phyloP scores from a whole-genome alignment of 1,284 basidiomycete genomes.

The Ustilago sp. region DNA sequence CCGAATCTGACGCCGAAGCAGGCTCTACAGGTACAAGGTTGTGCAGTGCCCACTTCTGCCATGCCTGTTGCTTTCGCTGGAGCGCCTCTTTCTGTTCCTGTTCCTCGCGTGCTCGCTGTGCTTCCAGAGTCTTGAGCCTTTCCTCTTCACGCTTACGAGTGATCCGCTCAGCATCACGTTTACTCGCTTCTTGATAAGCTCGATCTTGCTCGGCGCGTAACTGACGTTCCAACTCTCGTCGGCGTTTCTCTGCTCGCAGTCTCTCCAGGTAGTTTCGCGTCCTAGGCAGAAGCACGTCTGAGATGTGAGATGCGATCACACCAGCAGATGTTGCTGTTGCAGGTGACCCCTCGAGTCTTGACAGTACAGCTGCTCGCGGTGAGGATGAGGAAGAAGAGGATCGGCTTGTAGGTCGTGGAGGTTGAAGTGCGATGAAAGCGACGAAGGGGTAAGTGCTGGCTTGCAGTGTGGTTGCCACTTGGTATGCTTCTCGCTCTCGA shows the following conservation, averaged over 20 bases:
- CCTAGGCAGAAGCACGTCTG: conserved; percentile 57
- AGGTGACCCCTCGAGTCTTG: conserved; percentile 58
- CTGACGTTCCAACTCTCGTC: conserved; percentile 55
- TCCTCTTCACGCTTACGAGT: conserved; percentile 49
- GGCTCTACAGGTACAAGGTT: conserved; percentile 56
- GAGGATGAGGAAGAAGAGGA: conserved; percentile 18
- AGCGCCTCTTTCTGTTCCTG: conserved; percentile 25
- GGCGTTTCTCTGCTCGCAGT: conserved; percentile 50
- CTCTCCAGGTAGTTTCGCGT: conserved; percentile 52
- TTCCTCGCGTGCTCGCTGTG: conserved; percentile 26
- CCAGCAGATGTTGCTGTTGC: conserved; percentile 46
- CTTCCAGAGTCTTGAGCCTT: conserved; percentile 24
- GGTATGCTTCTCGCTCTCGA: conserved; percentile 82
- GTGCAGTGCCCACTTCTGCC: conserved; percentile 57
- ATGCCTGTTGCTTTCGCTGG: conserved; percentile 35
- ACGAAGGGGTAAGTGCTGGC: conserved; percentile 92
- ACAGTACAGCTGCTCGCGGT: conserved; percentile 57
- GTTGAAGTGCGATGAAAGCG: conserved; percentile 87
- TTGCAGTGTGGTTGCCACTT: conserved; percentile 85
- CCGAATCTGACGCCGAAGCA: conserved; percentile 1
- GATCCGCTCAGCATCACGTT: conserved; percentile 52
- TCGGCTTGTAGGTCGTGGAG: conserved; percentile 69
- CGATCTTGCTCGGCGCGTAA: conserved; percentile 60
- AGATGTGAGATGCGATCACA: conserved; percentile 52
- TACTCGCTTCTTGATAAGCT: conserved; percentile 57